phyloP scores from a whole-genome alignment of 352 stramenopile species.

The Peronosclerospora sorghi region DNA sequence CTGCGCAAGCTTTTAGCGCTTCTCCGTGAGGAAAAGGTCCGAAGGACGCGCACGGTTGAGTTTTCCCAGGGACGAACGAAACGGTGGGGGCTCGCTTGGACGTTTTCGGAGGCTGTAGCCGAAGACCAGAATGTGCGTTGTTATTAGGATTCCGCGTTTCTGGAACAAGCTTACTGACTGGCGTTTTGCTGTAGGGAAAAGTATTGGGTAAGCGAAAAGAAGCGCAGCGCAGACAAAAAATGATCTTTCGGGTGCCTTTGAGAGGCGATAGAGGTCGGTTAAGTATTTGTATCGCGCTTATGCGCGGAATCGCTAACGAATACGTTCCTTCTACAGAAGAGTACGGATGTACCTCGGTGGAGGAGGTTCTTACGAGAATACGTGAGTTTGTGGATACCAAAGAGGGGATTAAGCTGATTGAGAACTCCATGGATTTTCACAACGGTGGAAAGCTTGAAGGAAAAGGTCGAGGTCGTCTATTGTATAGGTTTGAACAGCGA shows the following conservation, averaged over 20 bases:
- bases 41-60: constrained; percentile 84
- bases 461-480: constrained; percentile 3
- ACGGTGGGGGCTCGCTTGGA: constrained; percentile 92
- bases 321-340: constrained; percentile 4
- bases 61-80: constrained; percentile 91
- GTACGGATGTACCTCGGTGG: constrained; percentile 29
- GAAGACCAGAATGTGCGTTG: constrained; percentile 26
- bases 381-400: constrained; percentile 24
- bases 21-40: constrained; percentile 52
- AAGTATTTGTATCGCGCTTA: background rate
- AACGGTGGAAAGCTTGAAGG: constrained; percentile 1
- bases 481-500: constrained; percentile 13
- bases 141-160: background rate
- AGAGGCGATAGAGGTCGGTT: constrained; percentile 15
- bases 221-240: constrained; percentile 38
- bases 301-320: background rate
- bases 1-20: constrained; percentile 81
- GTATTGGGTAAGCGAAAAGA: constrained; percentile 80
- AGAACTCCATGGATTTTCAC: constrained; percentile 4
- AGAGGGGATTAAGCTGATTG: constrained; percentile 9
- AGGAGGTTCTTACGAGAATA: constrained; percentile 32
- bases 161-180: background rate
- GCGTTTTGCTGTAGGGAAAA: constrained; percentile 33
- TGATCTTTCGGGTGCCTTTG: constrained; percentile 38
- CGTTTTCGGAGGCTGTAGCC: constrained; percentile 42